These are phyloP conservation scores for Paxillus rubicundulus DNA, from an alignment of 768 basidiomycete species.

Conservation along the genomic window DNA sequence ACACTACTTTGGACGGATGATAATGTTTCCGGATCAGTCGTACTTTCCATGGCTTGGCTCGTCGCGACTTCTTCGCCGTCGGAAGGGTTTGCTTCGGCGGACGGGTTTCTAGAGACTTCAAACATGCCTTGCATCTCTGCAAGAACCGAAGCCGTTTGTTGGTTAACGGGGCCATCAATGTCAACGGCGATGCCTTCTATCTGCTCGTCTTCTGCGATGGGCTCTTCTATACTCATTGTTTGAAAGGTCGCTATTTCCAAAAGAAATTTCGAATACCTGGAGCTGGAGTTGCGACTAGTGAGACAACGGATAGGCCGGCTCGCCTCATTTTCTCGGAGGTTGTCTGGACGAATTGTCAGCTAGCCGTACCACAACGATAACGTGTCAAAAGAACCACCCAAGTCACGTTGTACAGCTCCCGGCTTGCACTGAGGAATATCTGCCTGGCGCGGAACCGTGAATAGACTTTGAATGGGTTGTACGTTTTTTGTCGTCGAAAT, in stretches of 20 bases:
- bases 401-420: neutral
- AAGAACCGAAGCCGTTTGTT: too few species aligned
- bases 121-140: too few species aligned
- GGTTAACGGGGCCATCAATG: too few species aligned
- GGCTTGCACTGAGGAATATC: neutral
- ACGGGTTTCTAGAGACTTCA: too few species aligned
- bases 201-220: too few species aligned
- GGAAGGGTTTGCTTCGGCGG: too few species aligned
- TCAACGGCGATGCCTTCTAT: too few species aligned
- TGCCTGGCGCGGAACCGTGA: neutral
- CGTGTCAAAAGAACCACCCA: neutral
- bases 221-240: too few species aligned
- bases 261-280: neutral
- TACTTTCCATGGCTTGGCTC: neutral
- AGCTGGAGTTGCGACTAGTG: neutral
- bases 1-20: neutral
- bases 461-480: neutral
- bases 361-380: neutral
- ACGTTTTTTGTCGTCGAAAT: neutral
- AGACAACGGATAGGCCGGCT: neutral
- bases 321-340: constrained; percentile 1
- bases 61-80: neutral
- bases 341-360: neutral
- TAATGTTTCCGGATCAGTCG: neutral
- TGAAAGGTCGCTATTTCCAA: neutral